These are phyloP conservation scores for Yamagishiella unicocca DNA, from an alignment of 139 green algal species.

Conservation along the genomic window DNA sequence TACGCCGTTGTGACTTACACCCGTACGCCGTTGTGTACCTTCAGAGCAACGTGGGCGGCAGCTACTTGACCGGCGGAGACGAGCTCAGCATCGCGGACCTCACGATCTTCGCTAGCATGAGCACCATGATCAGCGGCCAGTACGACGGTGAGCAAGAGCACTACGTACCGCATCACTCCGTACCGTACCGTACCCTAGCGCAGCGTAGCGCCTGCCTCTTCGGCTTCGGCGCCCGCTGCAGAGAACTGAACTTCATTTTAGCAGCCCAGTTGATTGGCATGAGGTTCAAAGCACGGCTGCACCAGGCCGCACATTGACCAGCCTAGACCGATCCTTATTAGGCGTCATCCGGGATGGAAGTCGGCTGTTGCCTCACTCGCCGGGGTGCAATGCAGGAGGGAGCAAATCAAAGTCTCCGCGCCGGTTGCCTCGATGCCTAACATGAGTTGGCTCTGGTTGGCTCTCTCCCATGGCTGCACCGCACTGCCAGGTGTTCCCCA, in stretches of 20 bases:
- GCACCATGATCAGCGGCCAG: slow-evolving; percentile 16
- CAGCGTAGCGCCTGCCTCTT: not conserved
- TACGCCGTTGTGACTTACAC: too few relatives aligned
- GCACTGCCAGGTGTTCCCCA: slow-evolving; percentile 18
- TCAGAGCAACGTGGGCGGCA: too few relatives aligned
- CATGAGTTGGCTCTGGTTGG: not conserved
- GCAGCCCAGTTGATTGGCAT: not conserved
- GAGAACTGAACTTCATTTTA: not conserved
- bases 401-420: not conserved
- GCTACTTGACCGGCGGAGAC: slow-evolving; percentile 25
- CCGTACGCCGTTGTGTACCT: too few relatives aligned
- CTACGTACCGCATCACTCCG: not conserved
- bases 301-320: not conserved
- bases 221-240: not conserved
- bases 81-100: slow-evolving; percentile 47
- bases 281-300: not conserved
- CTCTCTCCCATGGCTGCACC: not conserved
- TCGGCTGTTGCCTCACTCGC: not conserved
- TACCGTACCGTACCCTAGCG: not conserved
- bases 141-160: slow-evolving; percentile 43
- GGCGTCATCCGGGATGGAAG: not conserved
- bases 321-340: not conserved
- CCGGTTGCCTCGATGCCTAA: not conserved
- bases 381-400: too few relatives aligned
- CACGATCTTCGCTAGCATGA: slow-evolving; percentile 31